Evolutionary conservation across 2,329 filamentous ascomycete species (phyloP), one percentile per base, ranked within the genome.

Genomic region (Diaporthe sp.): DNA sequence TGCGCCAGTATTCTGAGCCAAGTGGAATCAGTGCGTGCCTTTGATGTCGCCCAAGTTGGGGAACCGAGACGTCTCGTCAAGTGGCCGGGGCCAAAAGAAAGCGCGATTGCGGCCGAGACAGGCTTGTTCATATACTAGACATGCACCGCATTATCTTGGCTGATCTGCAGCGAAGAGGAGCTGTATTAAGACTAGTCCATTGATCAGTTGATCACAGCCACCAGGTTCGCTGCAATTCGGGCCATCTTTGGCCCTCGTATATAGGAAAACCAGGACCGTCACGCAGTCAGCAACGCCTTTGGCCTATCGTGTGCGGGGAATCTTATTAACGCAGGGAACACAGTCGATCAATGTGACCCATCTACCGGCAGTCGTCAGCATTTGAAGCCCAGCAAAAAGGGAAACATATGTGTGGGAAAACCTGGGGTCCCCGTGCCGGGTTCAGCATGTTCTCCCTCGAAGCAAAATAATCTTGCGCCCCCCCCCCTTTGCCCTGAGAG

Each of bases 191-290:
- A 49, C 61, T 49, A 65, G 42, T 44, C 25, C n/a, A 28, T 22
- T n/a, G 19, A n/a, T 44, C 34, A 59, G 34, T 39, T 46, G n/a
- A 19, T 34, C 61, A 62, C 6, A 19, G 59, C 58, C 59, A 34
- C 28, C 42, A 34, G 31, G 31, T 3, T 59, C 57, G 31, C 31
- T 37, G 57, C 34, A 59, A 13, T n/a, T n/a, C 31, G 57, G 57
- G 31, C 34, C 57, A 46, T 65, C n/a, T 46, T 65, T 31, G 59
- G 59, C n/a, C 42, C 39, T 46, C 59, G 25, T 65, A 79, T 3
- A 80, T 49, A 19, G 17, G 10, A 34, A 22, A 37, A 19, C 55
- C 28, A 51, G 42, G 59, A 65, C 28, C 42, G 3, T 65, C 61
- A 49, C 61, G 25, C 42, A 65, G 42, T 34, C 61, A 65, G 61